These are phyloP conservation scores for Nasturtium officinale DNA, from an alignment of 345 rosid species.

Conservation along the genomic window DNA sequence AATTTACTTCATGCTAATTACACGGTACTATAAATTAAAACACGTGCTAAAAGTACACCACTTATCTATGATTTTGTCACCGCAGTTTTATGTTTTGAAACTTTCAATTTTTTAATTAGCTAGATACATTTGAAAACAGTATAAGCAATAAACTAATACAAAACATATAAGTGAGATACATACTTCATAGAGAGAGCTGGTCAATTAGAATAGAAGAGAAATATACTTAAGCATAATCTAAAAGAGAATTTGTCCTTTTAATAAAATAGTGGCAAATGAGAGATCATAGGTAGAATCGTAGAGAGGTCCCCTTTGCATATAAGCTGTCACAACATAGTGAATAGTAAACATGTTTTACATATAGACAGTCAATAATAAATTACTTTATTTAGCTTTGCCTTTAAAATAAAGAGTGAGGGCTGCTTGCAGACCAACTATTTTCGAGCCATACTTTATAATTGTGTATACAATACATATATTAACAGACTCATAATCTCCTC, in stretches of 20 bases:
- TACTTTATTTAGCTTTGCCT: slow-evolving; percentile 28
- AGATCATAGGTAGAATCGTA: slow-evolving; percentile 18
- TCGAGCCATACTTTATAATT: slow-evolving; percentile 19
- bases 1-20: background rate
- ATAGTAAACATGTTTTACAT: slow-evolving; percentile 7
- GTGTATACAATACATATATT: background rate
- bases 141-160: background rate
- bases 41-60: too few relatives aligned
- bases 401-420: slow-evolving; percentile 29
- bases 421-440: slow-evolving; percentile 34
- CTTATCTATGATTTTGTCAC: background rate
- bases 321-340: slow-evolving; percentile 21
- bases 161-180: background rate
- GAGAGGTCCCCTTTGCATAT: slow-evolving; percentile 37
- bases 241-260: background rate
- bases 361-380: background rate
- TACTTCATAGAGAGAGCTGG: background rate
- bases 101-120: too few relatives aligned
- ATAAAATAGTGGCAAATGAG: slow-evolving; percentile 21
- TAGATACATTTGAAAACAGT: background rate
- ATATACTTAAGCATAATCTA: slow-evolving; percentile 18
- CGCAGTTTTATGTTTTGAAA: too few relatives aligned
- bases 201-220: background rate
- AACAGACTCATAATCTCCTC: background rate
- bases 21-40: background rate